Conservation (phyloP, 177 flowering plant species). For the Vitis hybrid region DNA sequence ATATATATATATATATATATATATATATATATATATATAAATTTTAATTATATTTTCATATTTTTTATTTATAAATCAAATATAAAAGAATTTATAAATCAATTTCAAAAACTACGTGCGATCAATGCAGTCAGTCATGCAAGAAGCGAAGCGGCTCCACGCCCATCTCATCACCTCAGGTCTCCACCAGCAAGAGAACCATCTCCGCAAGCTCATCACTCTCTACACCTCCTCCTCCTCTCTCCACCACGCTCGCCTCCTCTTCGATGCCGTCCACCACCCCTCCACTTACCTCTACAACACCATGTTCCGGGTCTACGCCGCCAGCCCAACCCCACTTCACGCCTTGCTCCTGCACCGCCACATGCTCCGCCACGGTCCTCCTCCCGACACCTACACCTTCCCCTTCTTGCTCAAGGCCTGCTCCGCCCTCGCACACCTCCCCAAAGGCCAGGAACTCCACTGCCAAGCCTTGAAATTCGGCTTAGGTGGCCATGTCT, state of each 20-base stretch:
- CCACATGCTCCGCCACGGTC: constrained; percentile 21
- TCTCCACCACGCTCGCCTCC: constrained; percentile 5
- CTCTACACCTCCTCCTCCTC: constrained; percentile 15
- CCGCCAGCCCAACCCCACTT: constrained; percentile 18
- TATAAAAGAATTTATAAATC: no score
- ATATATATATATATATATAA: no score
- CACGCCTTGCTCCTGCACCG: constrained; percentile 20
- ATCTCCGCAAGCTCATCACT: constrained; percentile 25
- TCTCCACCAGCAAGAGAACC: constrained; percentile 24
- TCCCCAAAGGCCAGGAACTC: constrained; percentile 18
- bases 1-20: no score
- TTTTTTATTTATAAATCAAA: no score
- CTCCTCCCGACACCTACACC: constrained; percentile 30
- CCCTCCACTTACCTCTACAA: constrained; percentile 9
- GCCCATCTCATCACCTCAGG: constrained; percentile 26
- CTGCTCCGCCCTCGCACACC: constrained; percentile 17
- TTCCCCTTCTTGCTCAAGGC: constrained; percentile 39
- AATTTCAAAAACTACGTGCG: neutral
- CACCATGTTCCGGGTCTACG: constrained; percentile 10
- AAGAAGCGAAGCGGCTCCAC: constrained; percentile 26
- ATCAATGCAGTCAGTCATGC: constrained; percentile 10
- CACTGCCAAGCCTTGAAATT: constrained; percentile 22
- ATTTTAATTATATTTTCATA: no score
- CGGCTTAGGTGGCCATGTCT: constrained; percentile 21
- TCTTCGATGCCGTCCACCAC: neutral